These are phyloP conservation scores for Canavalia ensiformis DNA, from an alignment of 306 rosid genomes.

Conservation along the genomic window DNA sequence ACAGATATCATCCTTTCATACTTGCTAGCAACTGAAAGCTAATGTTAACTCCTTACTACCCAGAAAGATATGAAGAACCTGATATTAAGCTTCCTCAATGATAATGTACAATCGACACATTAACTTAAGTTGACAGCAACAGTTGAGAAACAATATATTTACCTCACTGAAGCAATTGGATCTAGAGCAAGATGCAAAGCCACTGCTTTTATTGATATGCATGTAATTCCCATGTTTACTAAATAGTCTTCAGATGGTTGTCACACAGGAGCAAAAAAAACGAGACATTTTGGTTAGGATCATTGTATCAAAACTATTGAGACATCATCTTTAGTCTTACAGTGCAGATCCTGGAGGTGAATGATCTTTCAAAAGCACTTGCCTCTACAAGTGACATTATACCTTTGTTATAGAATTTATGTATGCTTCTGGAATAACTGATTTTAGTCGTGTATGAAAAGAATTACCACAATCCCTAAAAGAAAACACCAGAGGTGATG, in stretches of 20 bases:
- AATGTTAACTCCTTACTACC: background rate
- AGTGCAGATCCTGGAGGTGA: background rate
- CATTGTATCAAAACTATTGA: constrained; percentile 18
- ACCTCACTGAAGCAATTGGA: constrained; percentile 18
- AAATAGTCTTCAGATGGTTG: constrained; percentile 32
- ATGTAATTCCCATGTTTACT: background rate
- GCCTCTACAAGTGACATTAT: constrained; percentile 28
- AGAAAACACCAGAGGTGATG: constrained; percentile 49
- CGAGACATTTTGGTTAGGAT: background rate
- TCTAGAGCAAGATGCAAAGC: constrained; percentile 6
- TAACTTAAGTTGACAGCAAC: constrained; percentile 22
- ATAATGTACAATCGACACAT: constrained; percentile 7
- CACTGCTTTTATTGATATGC: constrained; percentile 7
- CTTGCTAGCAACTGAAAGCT: constrained; percentile 10
- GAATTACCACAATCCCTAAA: constrained; percentile 47
- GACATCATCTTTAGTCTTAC: constrained; percentile 8
- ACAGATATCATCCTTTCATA: background rate
- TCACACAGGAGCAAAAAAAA: constrained; percentile 13
- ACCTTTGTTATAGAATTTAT: constrained; percentile 62
- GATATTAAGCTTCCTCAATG: background rate
- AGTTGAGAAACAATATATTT: constrained; percentile 10
- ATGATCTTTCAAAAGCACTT: constrained; percentile 4
- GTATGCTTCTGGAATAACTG: constrained; percentile 63
- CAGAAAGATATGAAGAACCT: background rate
- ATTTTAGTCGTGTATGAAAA: constrained; percentile 63